Base-by-base conservation (phyloP, 2,329 filamentous ascomycete genomes). In the Pseudogymnoascus sp. region DNA sequence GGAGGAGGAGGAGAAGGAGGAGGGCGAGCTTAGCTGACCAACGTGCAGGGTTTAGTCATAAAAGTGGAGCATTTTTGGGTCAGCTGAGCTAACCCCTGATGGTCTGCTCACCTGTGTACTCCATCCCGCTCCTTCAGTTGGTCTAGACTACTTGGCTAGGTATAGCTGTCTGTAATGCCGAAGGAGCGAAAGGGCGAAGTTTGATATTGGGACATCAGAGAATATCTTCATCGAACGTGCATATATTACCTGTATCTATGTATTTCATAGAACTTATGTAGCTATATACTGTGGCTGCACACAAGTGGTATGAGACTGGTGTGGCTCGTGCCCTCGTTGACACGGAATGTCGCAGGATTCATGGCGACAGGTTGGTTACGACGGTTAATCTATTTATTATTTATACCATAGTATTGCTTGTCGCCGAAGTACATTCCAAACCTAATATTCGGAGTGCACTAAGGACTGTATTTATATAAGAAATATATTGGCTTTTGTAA, bases 351-450 rank as follows among this genome's bases (percentile, higher is more conserved):
- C 29, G 8, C 8, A 31, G 29, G 29, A 11, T 31, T 31, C 4
- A 8, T 31, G 29, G 29, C 29, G 29, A 31, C 5, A 36, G 12
- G 34, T 36, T 36, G 11, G 11, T 7, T 11, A 36, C 12, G 12
- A 14, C 12, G 12, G 14, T 36, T 36, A 14, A 36, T 36, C 34
- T 11, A 5, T 36, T 36, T 14, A 36, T 11, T 36, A 36, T 36
- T 31, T 31, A 10, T 36, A 14, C 12, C 12, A 40, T 40, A 10
- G n/a, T 18, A 40, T 16, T 40, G 37, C 7, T 40, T 40, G 37
- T 16, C 6, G n/a, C 10, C n/a, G 7, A 14, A 36, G 12, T 14
- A 40, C 6, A 40, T 31, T 40, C 18, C 77, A 45, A 21, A 45
- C 40, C 12, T 8, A 45, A 10, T 45, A 4, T 21, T 45, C 11